These are phyloP conservation scores for Pichia sp. DNA, from an alignment of 1,139 yeast species.

Conservation along the genomic window DNA sequence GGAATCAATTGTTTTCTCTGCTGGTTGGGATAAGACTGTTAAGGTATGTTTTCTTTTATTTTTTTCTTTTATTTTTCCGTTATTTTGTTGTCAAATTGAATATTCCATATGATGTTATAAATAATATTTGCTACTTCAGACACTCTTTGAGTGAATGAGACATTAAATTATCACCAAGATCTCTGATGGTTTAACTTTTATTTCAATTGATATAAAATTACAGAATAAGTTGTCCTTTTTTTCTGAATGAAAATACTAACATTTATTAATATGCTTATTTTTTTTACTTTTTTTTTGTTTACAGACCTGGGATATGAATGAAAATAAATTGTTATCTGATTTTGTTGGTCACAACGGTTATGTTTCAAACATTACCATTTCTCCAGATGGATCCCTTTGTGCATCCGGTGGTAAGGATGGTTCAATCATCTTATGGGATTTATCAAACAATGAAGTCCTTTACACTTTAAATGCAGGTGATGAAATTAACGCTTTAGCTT, in stretches of 20 bases:
- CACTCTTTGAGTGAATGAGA: constrained; percentile 83
- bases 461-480: constrained; percentile 95
- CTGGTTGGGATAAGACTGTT: constrained; percentile 98
- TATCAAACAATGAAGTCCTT: constrained; percentile 79
- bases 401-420: constrained; percentile 99
- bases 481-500: constrained; percentile 96
- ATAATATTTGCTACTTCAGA: constrained; percentile 99
- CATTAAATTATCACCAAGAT: constrained; percentile 94
- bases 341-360: constrained; percentile 99
- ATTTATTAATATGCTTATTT: not conserved
- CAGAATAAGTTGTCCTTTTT: not conserved
- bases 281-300: constrained; percentile 1
- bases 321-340: constrained; percentile 77
- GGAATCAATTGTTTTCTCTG: constrained; percentile 76
- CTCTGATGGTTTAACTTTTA: constrained; percentile 56
- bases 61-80: not conserved
- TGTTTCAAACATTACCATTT: constrained; percentile 94
- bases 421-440: constrained; percentile 97
- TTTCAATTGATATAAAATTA: not conserved
- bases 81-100: not conserved
- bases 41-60: constrained; percentile 67
- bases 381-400: constrained; percentile 99
- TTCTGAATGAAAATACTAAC: constrained; percentile 19
- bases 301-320: constrained; percentile 91
- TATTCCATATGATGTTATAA: constrained; percentile 47